These are phyloP conservation scores for Suillus fuscotomentosus DNA, from an alignment of 768 basidiomycete species.

Conservation along the genomic window DNA sequence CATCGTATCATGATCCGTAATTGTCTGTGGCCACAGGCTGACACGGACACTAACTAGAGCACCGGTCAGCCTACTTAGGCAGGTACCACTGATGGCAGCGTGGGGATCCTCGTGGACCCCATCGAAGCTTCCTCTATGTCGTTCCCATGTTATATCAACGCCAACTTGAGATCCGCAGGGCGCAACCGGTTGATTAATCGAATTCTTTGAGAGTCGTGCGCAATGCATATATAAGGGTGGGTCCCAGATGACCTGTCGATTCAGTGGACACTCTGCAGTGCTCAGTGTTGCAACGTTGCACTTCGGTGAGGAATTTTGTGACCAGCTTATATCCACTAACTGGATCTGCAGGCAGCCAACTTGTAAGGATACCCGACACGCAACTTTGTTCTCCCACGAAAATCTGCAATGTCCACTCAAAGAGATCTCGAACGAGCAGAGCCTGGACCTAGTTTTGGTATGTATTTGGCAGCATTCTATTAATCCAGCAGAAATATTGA, in stretches of 20 bases:
- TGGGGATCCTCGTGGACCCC: not conserved
- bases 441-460: not conserved
- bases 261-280: not conserved
- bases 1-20: too few relatives aligned
- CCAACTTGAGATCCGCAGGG: not conserved
- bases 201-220: too few relatives aligned
- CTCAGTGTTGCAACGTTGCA: too few relatives aligned
- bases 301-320: not conserved
- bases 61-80: too few relatives aligned
- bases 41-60: too few relatives aligned
- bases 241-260: not conserved
- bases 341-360: not conserved
- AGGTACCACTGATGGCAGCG: not conserved
- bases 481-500: not conserved
- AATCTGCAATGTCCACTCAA: constrained; percentile 31
- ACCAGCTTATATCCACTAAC: not conserved
- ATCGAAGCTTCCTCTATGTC: not conserved
- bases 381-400: not conserved
- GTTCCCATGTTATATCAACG: not conserved
- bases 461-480: not conserved
- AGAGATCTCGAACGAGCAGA: not conserved
- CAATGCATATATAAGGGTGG: not conserved
- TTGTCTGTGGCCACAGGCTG: too few relatives aligned
- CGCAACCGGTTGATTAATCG: not conserved
- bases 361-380: not conserved